Evolutionary conservation across 2,329 filamentous ascomycete species (phyloP).

Genomic region (Aspergillus phoenicis): DNA sequence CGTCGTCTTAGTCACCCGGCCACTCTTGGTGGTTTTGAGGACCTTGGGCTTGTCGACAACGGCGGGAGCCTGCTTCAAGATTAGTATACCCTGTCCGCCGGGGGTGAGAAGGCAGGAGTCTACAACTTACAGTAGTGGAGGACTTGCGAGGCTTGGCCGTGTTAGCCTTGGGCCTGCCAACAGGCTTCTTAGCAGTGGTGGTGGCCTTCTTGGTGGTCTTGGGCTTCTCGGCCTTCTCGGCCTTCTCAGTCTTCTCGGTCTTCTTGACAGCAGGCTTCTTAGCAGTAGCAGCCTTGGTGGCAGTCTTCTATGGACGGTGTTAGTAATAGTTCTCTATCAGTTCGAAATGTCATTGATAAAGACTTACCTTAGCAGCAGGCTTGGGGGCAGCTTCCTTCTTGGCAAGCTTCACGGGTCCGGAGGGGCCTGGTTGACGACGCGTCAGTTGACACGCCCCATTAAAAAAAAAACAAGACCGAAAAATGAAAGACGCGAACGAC

Average conservation of each 20-base stretch:
- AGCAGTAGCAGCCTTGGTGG: constrained; percentile 26
- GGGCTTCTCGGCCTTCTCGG: constrained; percentile 52
- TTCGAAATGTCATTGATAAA: background rate
- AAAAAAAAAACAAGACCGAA: background rate
- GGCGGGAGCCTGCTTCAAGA: constrained; percentile 58
- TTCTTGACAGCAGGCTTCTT: constrained; percentile 29
- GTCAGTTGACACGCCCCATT: constrained; percentile 28
- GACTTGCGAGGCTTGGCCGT: constrained; percentile 59
- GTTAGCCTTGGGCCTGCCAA: constrained; percentile 56
- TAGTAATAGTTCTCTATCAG: background rate
- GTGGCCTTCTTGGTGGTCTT: constrained; percentile 52
- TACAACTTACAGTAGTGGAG: constrained; percentile 42
- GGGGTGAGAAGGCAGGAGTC: background rate
- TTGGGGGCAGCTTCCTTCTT: constrained; percentile 66
- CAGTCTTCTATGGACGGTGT: constrained; percentile 1
- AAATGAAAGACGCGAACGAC: constrained; percentile 4
- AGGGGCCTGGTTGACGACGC: constrained; percentile 62
- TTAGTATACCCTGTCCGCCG: constrained; percentile 23
- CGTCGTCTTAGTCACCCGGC: constrained; percentile 74
- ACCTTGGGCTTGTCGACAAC: constrained; percentile 70
- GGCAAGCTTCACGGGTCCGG: constrained; percentile 87
- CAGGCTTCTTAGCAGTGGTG: constrained; percentile 52
- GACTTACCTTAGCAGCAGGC: constrained; percentile 44
- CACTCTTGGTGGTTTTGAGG: constrained; percentile 81
- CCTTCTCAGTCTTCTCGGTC: constrained; percentile 43